A percentile compares a stretch with the other conserved stretches of the same genome.
phyloP scores from a whole-genome alignment of 371 early-diverging fungal genomes.

The Mucor circinelloides region DNA sequence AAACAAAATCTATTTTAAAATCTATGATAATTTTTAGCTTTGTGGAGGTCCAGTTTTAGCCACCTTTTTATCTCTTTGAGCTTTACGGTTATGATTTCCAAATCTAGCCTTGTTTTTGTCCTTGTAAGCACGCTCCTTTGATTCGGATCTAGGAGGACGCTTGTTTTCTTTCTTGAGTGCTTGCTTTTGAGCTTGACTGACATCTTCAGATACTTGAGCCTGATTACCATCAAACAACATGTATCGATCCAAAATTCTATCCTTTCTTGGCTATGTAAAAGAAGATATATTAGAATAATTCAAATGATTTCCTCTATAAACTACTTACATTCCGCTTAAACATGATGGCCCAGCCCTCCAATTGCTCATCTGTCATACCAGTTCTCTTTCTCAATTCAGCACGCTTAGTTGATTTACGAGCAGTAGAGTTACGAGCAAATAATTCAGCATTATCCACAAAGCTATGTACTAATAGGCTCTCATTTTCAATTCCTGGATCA shows the following conservation, averaged over 20 bases:
- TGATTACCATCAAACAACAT: conserved; percentile 50
- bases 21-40: background rate
- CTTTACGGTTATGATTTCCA: conserved; percentile 70
- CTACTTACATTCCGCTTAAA: conserved; percentile 76
- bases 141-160: conserved; percentile 25
- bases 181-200: conserved; percentile 14
- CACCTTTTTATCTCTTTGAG: conserved; percentile 66
- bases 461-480: conserved; percentile 58
- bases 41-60: conserved; percentile 31
- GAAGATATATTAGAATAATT: background rate
- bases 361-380: conserved; percentile 86
- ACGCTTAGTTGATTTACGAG: conserved; percentile 67
- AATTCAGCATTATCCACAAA: conserved; percentile 54
- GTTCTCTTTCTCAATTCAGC: conserved; percentile 63
- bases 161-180: conserved; percentile 12
- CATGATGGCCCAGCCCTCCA: conserved; percentile 94
- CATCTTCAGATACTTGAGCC: conserved; percentile 8
- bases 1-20: background rate
- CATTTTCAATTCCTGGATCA: conserved; percentile 63
- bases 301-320: background rate
- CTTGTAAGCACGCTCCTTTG: conserved; percentile 49
- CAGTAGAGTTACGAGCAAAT: conserved; percentile 58
- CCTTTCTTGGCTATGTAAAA: conserved; percentile 62
- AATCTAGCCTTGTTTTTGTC: conserved; percentile 67
- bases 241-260: conserved; percentile 63